Conservation (phyloP, 2,329 filamentous ascomycete genomes). For the Pseudopithomyces maydicus region DNA sequence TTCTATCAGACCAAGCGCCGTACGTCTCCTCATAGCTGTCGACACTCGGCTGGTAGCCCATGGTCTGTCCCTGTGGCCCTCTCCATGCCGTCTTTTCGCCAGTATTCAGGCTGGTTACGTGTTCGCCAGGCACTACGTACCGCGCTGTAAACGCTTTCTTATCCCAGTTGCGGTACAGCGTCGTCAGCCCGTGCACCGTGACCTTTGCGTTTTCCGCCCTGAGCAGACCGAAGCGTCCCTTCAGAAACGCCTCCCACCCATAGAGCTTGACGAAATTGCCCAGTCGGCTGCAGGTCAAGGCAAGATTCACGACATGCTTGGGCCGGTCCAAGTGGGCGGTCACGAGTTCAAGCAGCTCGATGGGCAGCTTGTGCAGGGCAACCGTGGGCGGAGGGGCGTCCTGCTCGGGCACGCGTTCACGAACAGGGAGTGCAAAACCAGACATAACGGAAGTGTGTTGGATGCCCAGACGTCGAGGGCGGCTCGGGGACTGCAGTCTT, state of each 20-base stretch:
- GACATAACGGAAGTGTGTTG: background rate
- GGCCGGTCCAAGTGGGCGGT: constrained; percentile 35
- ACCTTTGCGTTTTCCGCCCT: constrained; percentile 31
- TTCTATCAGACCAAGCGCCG: constrained; percentile 48
- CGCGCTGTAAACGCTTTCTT: constrained; percentile 61
- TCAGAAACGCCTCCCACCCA: constrained; percentile 41
- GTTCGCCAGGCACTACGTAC: constrained; percentile 53
- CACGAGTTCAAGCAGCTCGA: constrained; percentile 40
- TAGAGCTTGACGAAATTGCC: constrained; percentile 32
- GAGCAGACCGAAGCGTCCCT: constrained; percentile 33
- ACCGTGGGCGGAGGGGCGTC: constrained; percentile 17
- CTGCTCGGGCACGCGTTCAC: background rate
- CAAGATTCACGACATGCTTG: constrained; percentile 29
- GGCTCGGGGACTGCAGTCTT: no score
- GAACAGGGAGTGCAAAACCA: background rate
- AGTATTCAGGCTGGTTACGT: constrained; percentile 43
- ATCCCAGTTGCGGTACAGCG: constrained; percentile 62
- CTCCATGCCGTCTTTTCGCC: constrained; percentile 45
- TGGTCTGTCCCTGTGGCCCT: constrained; percentile 54
- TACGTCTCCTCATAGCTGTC: constrained; percentile 62
- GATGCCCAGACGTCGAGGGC: background rate
- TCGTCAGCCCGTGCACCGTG: constrained; percentile 60
- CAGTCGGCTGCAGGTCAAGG: constrained; percentile 29
- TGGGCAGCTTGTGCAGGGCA: constrained; percentile 32
- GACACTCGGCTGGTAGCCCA: constrained; percentile 64